These are phyloP conservation scores for Aspergillus taichungensis DNA, from an alignment of 495 filamentous ascomycete species.

Conservation along the genomic window DNA sequence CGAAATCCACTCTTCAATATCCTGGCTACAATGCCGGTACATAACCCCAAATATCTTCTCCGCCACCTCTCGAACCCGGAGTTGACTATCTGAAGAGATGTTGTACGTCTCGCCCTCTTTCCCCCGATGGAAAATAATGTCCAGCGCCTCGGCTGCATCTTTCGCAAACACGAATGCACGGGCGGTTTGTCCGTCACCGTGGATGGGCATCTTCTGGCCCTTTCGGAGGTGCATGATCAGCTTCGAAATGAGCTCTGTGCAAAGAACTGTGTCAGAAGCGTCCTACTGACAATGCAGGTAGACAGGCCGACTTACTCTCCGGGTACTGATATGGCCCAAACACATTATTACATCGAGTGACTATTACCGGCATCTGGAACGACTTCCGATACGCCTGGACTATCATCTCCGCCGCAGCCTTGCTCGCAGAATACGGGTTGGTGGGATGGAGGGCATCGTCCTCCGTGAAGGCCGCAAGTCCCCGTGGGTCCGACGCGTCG, in stretches of 20 bases:
- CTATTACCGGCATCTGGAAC: slow-evolving; percentile 61
- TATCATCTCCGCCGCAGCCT: slow-evolving; percentile 74
- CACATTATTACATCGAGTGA: slow-evolving; percentile 69
- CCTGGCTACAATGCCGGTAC: neutral
- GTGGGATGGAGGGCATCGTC: slow-evolving; percentile 54
- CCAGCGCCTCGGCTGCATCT: neutral
- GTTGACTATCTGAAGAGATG: neutral
- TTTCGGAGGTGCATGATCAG: neutral
- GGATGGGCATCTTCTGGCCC: neutral
- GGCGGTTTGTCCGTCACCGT: neutral
- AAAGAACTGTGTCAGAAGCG: neutral
- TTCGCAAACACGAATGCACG: slow-evolving; percentile 1
- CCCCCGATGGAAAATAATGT: slow-evolving; percentile 1
- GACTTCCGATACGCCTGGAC: slow-evolving; percentile 66
- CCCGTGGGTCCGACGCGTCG: slow-evolving; percentile 28
- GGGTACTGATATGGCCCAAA: slow-evolving; percentile 74
- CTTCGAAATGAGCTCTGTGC: slow-evolving; percentile 2
- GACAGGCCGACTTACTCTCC: slow-evolving; percentile 48
- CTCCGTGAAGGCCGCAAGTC: slow-evolving; percentile 36
- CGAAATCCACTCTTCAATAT: neutral
- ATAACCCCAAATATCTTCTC: slow-evolving; percentile 1
- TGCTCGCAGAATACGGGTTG: slow-evolving; percentile 70
- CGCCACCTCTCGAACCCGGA: neutral
- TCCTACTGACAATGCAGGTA: no score
- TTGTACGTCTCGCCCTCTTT: neutral